Base-by-base conservation (phyloP, 257 asterid species). In the Nicotiana paniculata region DNA sequence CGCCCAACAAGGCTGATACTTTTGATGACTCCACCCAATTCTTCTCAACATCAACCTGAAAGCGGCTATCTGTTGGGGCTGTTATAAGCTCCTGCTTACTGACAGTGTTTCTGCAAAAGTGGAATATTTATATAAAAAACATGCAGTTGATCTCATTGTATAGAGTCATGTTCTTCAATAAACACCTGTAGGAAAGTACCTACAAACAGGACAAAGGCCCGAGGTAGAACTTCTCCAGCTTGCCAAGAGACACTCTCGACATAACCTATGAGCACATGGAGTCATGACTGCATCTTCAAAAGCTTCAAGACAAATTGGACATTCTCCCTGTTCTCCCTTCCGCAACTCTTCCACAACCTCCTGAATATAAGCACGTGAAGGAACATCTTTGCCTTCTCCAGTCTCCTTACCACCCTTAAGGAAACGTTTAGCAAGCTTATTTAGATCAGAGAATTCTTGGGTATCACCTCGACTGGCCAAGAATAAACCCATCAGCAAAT, bases 211-310 rank as follows among this genome's bases (percentile, higher is more conserved):
- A 88, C 99, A 95, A 89, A 93, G 90, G 66, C 98, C 99, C 54
- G 87, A 86, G 46, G 88, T 82, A 79, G 97, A 82, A 89, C 88
- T 90, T 85, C 93, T 91, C 99, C 99, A 95, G 90, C 99, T 93
- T 81, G 97, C 92, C 86, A 95, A 89, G 68, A 95, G 92, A 85
- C 99, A 93, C 88, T 96, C 99, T 85, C 99, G 92, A 89, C 99
- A 96, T 81, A 96, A 87, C 24, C 90, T 88, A 88, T 96, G 99
- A 87, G 99, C 99, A 90, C 99, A 96, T 81, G 99, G 98, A 61
- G 99, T 96, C 91, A 96, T 87, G 81, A 93, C 97, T 77, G 99
- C 93, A 91, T 96, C 99, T 94, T 96, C 99, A 88, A 91, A 96
- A 84, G 96, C 97, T 87, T 96, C 99, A 59, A 96, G 92, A 92